phyloP scores from a whole-genome alignment of 228 moss, liverwort and hornwort species.

The Sphagnum magellanicum region DNA sequence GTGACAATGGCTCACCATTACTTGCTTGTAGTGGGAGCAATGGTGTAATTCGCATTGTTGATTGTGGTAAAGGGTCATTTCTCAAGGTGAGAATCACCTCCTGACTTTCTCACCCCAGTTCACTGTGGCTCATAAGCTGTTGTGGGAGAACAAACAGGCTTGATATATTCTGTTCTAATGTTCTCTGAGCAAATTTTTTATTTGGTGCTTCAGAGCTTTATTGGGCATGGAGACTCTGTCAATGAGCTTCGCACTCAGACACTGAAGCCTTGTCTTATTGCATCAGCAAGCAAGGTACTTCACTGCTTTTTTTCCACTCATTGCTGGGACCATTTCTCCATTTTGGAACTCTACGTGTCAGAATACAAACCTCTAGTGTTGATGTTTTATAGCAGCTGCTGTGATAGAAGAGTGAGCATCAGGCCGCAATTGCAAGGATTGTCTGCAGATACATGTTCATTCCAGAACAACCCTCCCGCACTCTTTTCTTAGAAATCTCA shows the following conservation, averaged over 20 bases:
- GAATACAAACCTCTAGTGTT: too few species aligned
- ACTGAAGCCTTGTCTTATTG: constrained; percentile 81
- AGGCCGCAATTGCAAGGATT: too few species aligned
- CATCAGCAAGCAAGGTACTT: constrained; percentile 80
- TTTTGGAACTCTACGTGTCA: too few species aligned
- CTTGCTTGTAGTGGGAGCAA: constrained; percentile 93
- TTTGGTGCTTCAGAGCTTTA: constrained; percentile 49
- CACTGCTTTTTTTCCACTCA: not conserved
- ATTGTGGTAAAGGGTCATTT: constrained; percentile 71
- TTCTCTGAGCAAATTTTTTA: not conserved
- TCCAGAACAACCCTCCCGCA: too few species aligned
- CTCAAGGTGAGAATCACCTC: constrained; percentile 28
- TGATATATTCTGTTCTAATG: not conserved
- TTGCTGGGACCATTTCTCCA: too few species aligned
- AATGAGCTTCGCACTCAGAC: constrained; percentile 89
- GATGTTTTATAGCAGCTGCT: too few species aligned
- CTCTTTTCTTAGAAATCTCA: too few species aligned
- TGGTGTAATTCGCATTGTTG: constrained; percentile 80
- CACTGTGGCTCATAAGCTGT: not conserved
- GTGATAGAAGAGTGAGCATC: too few species aligned
- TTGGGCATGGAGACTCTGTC: constrained; percentile 93
- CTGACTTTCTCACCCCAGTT: not conserved
- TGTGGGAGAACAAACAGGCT: not conserved
- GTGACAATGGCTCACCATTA: constrained; percentile 49
- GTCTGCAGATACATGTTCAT: too few species aligned